Evolutionary conservation across 108 stramenopile genomes (phyloP), one percentile per base, ranked within the genome.

Genomic region (Cyclotella choctawhatcheeana): DNA sequence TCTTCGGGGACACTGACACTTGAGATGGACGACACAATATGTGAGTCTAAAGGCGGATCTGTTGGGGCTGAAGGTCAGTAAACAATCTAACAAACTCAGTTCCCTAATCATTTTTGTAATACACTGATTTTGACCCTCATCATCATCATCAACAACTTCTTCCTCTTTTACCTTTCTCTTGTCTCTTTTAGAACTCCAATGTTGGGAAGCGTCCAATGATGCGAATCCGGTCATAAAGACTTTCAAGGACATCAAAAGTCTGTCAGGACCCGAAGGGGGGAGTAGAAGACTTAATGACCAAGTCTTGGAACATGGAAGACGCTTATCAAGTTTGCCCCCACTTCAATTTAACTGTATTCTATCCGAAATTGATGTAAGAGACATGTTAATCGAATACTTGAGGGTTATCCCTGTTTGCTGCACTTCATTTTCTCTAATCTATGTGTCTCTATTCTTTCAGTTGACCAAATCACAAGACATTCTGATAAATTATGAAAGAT

Each of bases 401-500:
- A 18, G 12, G 17, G 12, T 17, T 4, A n/a, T 50, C 4, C 37
- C 6, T 12, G 12, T 4, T n/a, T n/a, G 3, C 17, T 5, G 4
- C 14, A 5, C 4, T 26, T 5, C 17, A 54, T 5, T 16, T 5
- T 14, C 25, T 29, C 27, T 5, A n/a, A n/a, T n/a, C n/a, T n/a
- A n/a, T n/a, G n/a, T n/a, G n/a, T 8, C 53, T 54, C 12, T 40
- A 6, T 5, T 8, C 25, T 5, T 4, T 4, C 27, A 54, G 53
- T 5, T 27, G 25, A 3, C 22, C 2, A 26, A 26, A 4, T 21
- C 52, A 40, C 5, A 37, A 1, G 25, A 34, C 25, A 55, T 67
- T 25, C 22, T 35, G n/a, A 40, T 67, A 37, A 43, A 51, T 25
- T 67, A 67, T 13, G 26, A 54, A 37, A 40, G 47, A 27, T 67